Evolutionary conservation across 129 eudicot species (phyloP), one percentile per base, ranked within the genome.

Genomic region (Gnaphalium uliginosum): DNA sequence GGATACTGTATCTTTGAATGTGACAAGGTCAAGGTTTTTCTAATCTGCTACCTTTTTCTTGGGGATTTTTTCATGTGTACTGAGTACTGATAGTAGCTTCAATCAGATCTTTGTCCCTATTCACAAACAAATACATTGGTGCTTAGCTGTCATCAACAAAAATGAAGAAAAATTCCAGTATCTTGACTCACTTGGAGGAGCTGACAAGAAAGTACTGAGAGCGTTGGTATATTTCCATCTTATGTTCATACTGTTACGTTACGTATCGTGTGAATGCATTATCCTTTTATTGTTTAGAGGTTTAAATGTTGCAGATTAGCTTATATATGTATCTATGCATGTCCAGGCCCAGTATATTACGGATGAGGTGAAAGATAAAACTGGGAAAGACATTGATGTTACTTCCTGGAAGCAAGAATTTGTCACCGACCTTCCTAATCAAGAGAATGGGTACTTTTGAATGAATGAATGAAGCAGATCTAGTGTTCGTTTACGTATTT

Each of bases 71-170:
- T 53, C 11, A 0, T 54, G 9, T 19, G 21, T 35, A 39, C 23
- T 14, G 46, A 71, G 8, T 46, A 53, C 48, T 22, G 58, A 17
- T 74, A 66, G 48, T 26, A 61, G 35, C 21, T 32, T 62, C n/a
- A 39, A 15, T 23, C 82, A 94, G 99, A 94, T 94, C 70, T 91
- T 94, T 84, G 99, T 94, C 5, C 99, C 99, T 59, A 84, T 94
- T 72, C 99, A 94, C 90, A 82, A 94, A 85, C 89, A 89, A 85
- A 56, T 84, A 29, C 99, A 94, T 82, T 94, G 99, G 99, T 91
- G 97, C 71, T 78, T 90, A 76, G 98, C 96, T 21, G 91, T 93
- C 35, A 93, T 93, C 76, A 93, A 90, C 76, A 90, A 85, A 86
- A 90, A 88, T 78, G 98, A 93, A 59, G 71, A 83, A 74, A 88